Evolutionary conservation across 2,329 filamentous ascomycete species (phyloP).

Genomic region (Colletotrichum chlorophyti): DNA sequence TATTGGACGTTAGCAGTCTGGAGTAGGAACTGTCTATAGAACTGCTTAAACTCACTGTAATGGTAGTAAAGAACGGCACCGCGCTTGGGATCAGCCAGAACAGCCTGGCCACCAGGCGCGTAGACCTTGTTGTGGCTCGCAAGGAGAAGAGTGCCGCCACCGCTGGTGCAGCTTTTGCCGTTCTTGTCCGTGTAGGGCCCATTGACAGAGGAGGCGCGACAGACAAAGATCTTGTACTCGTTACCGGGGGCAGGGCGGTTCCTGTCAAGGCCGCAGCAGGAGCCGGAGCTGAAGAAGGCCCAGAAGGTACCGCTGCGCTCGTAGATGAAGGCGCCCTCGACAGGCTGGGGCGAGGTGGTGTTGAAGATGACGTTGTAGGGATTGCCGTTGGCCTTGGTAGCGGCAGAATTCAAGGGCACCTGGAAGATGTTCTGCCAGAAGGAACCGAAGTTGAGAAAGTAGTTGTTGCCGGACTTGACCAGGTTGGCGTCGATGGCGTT

Average conservation of each 20-base stretch:
- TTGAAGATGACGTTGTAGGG: constrained; percentile 60
- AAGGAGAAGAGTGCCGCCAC: constrained; percentile 68
- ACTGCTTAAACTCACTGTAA: constrained; percentile 32
- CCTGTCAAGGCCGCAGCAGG: constrained; percentile 66
- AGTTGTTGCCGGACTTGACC: constrained; percentile 45
- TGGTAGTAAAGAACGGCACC: constrained; percentile 52
- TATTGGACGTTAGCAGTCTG: background rate
- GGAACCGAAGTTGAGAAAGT: constrained; percentile 68
- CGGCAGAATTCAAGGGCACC: constrained; percentile 52
- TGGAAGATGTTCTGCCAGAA: constrained; percentile 74
- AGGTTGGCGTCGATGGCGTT: constrained; percentile 69
- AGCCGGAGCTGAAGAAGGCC: constrained; percentile 67
- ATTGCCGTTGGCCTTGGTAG: constrained; percentile 35
- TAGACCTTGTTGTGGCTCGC: constrained; percentile 66
- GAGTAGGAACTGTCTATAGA: background rate
- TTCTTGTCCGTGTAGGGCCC: constrained; percentile 63
- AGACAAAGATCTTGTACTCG: constrained; percentile 74
- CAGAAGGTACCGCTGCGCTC: constrained; percentile 66
- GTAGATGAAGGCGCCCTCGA: constrained; percentile 65
- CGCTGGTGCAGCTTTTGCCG: constrained; percentile 60
- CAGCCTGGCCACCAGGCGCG: constrained; percentile 67
- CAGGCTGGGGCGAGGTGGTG: constrained; percentile 54
- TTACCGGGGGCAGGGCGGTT: constrained; percentile 57
- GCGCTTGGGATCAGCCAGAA: constrained; percentile 40
- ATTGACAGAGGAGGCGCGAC: constrained; percentile 59